Conservation (phyloP, 352 stramenopile species). For the Globisporangium solare region DNA sequence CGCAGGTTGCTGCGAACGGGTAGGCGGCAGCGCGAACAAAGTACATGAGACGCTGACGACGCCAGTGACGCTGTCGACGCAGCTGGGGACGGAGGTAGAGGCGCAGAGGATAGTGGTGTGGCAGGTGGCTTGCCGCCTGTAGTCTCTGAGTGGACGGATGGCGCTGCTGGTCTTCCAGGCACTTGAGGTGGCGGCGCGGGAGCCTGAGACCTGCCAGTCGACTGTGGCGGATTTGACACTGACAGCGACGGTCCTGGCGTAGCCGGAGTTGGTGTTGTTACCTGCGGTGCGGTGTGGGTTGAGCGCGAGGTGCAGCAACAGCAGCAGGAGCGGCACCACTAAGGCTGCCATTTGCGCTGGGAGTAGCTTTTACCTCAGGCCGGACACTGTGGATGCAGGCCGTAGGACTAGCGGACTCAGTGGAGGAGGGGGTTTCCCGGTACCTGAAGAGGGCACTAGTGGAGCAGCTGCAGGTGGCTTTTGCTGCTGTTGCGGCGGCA, state of each 20-base stretch:
- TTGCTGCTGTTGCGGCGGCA: neutral
- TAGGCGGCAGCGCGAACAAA: conserved; percentile 46
- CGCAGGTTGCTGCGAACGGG: conserved; percentile 43
- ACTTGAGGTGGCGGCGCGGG: too few relatives aligned
- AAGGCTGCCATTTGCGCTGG: neutral
- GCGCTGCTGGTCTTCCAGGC: too few relatives aligned
- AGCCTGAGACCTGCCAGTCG: neutral
- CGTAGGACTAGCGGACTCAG: neutral
- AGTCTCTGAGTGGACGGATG: too few relatives aligned
- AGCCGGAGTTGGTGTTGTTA: too few relatives aligned
- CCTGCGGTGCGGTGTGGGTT: too few relatives aligned
- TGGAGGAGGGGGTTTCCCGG: neutral
- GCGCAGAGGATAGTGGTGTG: neutral
- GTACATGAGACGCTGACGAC: conserved; percentile 18
- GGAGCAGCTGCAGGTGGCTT: neutral
- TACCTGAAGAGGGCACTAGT: neutral
- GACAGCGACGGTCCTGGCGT: neutral
- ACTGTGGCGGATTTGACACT: neutral
- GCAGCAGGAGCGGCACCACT: neutral
- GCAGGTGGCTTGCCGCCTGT: too few relatives aligned
- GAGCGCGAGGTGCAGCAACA: neutral
- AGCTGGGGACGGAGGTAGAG: conserved; percentile 5
- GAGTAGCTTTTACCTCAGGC: conserved; percentile 1
- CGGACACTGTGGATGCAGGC: neutral
- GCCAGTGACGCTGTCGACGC: neutral